Conservation (phyloP, 106 monocot species). For the Dendrobium huoshanense region DNA sequence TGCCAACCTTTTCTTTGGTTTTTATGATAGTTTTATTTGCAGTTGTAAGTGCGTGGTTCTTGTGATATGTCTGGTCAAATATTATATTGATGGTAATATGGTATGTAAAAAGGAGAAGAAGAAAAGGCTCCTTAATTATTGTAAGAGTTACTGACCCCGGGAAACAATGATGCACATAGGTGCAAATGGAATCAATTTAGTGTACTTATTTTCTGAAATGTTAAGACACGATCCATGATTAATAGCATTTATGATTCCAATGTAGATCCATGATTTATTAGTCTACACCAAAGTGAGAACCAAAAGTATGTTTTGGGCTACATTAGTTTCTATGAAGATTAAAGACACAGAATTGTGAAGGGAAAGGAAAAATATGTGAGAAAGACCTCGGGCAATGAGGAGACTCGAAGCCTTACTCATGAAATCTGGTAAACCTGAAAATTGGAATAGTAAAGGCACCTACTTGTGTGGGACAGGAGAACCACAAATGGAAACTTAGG, state of each 20-base stretch:
- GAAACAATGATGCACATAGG: neutral
- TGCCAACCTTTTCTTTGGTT: neutral
- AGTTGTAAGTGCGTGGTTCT: neutral
- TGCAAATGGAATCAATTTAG: neutral
- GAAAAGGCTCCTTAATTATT: neutral
- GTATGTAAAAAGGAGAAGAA: neutral
- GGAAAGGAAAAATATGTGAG: too few species aligned
- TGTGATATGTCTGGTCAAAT: neutral
- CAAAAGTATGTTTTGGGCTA: neutral
- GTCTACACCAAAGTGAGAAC: neutral
- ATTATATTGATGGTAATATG: neutral
- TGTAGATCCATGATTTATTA: neutral
- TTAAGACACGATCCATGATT: neutral
- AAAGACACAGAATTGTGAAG: too few species aligned
- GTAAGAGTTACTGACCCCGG: neutral
- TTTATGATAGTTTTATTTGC: neutral
- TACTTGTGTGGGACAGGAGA: too few species aligned
- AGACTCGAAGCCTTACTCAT: too few species aligned
- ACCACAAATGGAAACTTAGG: neutral
- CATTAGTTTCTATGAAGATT: too few species aligned
- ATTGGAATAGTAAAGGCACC: too few species aligned
- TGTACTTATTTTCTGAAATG: neutral
- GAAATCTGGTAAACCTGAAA: too few species aligned
- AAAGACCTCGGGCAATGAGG: too few species aligned
- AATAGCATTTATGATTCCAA: neutral